Evolutionary conservation across 441 rosid species (phyloP).

Genomic region (Sinapis alba): DNA sequence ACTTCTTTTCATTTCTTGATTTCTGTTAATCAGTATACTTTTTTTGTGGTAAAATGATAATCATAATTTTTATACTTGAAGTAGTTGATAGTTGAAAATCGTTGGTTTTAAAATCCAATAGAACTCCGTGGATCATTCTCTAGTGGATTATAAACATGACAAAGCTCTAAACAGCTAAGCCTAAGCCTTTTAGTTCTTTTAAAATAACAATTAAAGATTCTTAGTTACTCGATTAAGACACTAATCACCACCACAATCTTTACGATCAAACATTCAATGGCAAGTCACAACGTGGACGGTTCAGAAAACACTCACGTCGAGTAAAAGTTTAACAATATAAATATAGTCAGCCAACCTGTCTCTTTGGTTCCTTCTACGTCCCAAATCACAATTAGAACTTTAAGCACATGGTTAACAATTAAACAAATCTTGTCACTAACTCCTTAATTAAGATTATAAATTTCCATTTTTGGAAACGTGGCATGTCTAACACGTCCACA

Average conservation of each 20-base stretch:
- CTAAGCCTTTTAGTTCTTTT: conserved; percentile 26
- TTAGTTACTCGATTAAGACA: conserved; percentile 39
- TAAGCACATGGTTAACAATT: conserved; percentile 53
- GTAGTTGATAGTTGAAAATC: background rate
- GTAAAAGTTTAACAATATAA: background rate
- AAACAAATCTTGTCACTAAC: conserved; percentile 37
- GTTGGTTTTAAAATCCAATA: background rate
- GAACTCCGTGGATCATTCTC: background rate
- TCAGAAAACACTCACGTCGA: conserved; percentile 26
- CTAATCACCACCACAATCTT: conserved; percentile 35
- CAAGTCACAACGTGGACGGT: conserved; percentile 42
- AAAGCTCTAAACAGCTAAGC: conserved; percentile 50
- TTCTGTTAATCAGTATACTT: background rate
- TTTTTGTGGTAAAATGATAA: background rate
- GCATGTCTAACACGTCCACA: conserved; percentile 1
- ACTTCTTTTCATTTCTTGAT: no score
- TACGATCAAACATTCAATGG: conserved; percentile 34
- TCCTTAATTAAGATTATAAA: conserved; percentile 21
- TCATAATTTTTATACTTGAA: background rate
- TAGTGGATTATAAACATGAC: conserved; percentile 31
- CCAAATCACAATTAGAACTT: conserved; percentile 35
- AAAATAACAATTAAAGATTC: conserved; percentile 46
- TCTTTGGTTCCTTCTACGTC: conserved; percentile 23
- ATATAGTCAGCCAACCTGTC: conserved; percentile 42
- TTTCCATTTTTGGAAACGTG: conserved; percentile 26